Evolutionary conservation across 495 filamentous ascomycete genomes (phyloP).

Genomic region (Lineolata rhizophorae): DNA sequence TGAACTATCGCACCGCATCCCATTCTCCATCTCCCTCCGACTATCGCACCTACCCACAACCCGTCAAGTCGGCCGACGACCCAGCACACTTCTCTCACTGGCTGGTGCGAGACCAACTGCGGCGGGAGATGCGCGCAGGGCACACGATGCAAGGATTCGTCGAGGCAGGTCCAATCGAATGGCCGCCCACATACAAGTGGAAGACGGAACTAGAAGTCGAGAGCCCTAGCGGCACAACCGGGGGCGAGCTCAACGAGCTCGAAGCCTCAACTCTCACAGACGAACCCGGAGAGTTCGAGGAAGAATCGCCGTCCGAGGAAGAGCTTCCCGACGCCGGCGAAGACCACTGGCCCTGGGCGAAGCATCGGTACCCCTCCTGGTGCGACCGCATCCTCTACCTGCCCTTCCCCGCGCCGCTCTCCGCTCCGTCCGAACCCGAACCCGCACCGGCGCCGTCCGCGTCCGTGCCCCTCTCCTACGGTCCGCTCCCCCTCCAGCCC

Average conservation of each 20-base stretch:
- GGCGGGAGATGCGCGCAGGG: slow-evolving; percentile 36
- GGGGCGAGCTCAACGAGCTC: no score
- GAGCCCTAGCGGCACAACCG: slow-evolving; percentile 15
- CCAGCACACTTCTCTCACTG: slow-evolving; percentile 36
- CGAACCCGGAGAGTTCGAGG: no score
- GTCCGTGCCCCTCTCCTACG: slow-evolving; percentile 27
- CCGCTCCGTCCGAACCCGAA: no score
- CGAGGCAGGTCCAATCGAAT: slow-evolving; percentile 53
- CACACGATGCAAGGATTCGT: slow-evolving; percentile 50
- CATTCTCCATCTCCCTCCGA: slow-evolving; percentile 30
- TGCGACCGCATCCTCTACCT: slow-evolving; percentile 77
- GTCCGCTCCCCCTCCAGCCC: slow-evolving; percentile 47
- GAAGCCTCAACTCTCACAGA: no score
- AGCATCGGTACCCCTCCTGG: slow-evolving; percentile 77
- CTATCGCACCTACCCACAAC: slow-evolving; percentile 35
- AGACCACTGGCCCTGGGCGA: slow-evolving; percentile 50
- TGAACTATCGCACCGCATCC: slow-evolving; percentile 76
- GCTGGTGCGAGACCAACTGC: slow-evolving; percentile 55
- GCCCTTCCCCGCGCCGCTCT: no score
- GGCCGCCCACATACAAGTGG: slow-evolving; percentile 90
- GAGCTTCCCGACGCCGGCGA: background rate
- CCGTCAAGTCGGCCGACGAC: slow-evolving; percentile 23
- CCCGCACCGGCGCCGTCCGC: slow-evolving; percentile 5
- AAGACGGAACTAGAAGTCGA: no score
- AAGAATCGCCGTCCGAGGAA: background rate